Evolutionary conservation across 371 early-diverging fungal species (phyloP).

Genomic region (Choanephora cucurbitarum): DNA sequence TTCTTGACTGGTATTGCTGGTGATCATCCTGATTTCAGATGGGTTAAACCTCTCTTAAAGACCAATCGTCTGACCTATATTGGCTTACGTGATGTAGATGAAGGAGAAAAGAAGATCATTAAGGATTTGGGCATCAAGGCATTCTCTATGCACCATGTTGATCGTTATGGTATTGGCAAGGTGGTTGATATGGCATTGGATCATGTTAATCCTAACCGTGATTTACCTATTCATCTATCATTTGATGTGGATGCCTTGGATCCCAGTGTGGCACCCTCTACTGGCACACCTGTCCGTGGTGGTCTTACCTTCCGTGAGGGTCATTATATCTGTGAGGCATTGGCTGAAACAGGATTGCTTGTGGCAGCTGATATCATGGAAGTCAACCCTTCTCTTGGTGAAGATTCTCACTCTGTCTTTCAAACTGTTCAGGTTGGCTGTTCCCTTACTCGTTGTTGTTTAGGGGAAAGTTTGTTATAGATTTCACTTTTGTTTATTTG

Average conservation of each 20-base stretch:
- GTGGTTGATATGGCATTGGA: slow-evolving; percentile 96
- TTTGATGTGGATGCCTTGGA: slow-evolving; percentile 97
- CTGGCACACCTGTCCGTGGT: slow-evolving; percentile 96
- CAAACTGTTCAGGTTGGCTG: slow-evolving; percentile 90
- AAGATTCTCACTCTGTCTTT: slow-evolving; percentile 67
- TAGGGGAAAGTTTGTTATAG: slow-evolving; percentile 77
- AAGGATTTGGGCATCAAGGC: slow-evolving; percentile 83
- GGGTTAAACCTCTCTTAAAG: slow-evolving; percentile 82
- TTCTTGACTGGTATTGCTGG: slow-evolving; percentile 87
- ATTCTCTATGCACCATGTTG: slow-evolving; percentile 96
- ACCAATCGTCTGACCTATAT: slow-evolving; percentile 89
- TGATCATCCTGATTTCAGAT: slow-evolving; percentile 72
- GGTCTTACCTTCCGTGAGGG: slow-evolving; percentile 92
- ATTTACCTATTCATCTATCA: slow-evolving; percentile 87
- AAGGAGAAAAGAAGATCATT: slow-evolving; percentile 82
- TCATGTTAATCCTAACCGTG: slow-evolving; percentile 79
- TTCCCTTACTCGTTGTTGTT: slow-evolving; percentile 78
- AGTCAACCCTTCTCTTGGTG: slow-evolving; percentile 86
- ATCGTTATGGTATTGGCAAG: slow-evolving; percentile 91
- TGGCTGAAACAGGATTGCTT: slow-evolving; percentile 86
- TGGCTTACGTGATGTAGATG: slow-evolving; percentile 95
- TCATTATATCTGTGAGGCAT: slow-evolving; percentile 89
- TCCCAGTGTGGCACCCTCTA: slow-evolving; percentile 92
- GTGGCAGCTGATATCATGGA: slow-evolving; percentile 94
- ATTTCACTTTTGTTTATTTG: not conserved